A percentile compares a stretch with the other conserved stretches of the same genome.
Evolutionary conservation across 805 yeast species (phyloP).

Genomic region (Metschnikowia cerradonensis): DNA sequence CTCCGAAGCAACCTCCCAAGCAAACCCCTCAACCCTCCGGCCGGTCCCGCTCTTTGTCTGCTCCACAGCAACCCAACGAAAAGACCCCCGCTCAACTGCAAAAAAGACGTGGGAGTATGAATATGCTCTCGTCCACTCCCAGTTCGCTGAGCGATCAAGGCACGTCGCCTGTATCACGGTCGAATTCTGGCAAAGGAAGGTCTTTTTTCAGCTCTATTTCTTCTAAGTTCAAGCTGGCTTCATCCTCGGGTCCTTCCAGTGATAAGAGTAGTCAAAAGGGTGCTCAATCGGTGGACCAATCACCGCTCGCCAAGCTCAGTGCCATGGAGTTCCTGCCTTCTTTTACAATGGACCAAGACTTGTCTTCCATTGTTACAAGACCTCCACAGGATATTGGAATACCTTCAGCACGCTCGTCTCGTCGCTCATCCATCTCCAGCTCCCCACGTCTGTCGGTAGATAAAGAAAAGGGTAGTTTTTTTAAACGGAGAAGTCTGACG

Average conservation of each 20-base stretch:
- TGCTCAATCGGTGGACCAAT: neutral
- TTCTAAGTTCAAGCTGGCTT: conserved; percentile 33
- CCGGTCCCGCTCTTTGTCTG: conserved; percentile 26
- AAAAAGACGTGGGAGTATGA: conserved; percentile 13
- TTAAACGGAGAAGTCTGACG: conserved; percentile 18
- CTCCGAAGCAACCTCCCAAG: neutral
- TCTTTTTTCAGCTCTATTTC: conserved; percentile 37
- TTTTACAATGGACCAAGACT: conserved; percentile 17
- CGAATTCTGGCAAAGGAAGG: conserved; percentile 11
- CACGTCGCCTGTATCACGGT: conserved; percentile 1
- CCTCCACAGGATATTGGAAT: conserved; percentile 27
- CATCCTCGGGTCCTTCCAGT: conserved; percentile 6
- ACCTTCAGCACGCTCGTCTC: conserved; percentile 9
- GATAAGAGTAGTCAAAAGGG: conserved; percentile 5
- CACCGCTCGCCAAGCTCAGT: conserved; percentile 1
- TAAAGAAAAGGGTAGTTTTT: conserved; percentile 15
- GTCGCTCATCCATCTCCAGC: conserved; percentile 7
- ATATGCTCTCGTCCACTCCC: neutral
- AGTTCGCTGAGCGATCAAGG: neutral
- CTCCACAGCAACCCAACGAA: conserved; percentile 12
- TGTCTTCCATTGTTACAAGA: conserved; percentile 21
- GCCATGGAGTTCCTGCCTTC: conserved; percentile 5
- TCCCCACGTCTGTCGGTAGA: conserved; percentile 15
- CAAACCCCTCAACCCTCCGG: neutral
- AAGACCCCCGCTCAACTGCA: conserved; percentile 3